phyloP scores from a whole-genome alignment of 306 rosid species.

The Cucumis hystrix region DNA sequence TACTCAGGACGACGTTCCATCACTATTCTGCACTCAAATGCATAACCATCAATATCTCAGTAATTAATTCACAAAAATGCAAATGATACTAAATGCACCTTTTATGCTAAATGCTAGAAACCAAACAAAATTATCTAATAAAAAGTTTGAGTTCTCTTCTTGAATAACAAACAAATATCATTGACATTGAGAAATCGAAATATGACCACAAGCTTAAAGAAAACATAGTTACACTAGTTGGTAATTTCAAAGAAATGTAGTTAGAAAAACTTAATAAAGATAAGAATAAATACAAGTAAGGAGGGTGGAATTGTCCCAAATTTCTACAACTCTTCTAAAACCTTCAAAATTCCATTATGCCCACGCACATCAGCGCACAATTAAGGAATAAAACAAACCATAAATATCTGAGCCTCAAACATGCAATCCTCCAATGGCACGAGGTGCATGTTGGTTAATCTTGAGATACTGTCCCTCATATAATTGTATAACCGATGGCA shows the following conservation, averaged over 20 bases:
- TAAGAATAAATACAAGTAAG: background rate
- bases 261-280: background rate
- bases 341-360: background rate
- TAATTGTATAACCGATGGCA: too few relatives aligned
- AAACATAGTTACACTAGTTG: background rate
- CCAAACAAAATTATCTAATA: background rate
- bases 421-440: background rate
- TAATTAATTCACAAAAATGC: background rate
- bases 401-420: background rate
- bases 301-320: background rate
- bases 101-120: background rate
- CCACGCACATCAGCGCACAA: background rate
- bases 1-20: slow-evolving; percentile 95
- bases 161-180: background rate
- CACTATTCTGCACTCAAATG: slow-evolving; percentile 58
- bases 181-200: background rate
- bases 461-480: background rate
- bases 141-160: background rate
- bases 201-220: background rate
- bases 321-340: background rate
- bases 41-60: background rate
- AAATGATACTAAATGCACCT: too few relatives aligned
- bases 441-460: background rate
- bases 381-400: background rate
- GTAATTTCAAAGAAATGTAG: background rate